Evolutionary conservation across 2,329 filamentous ascomycete species (phyloP).

Genomic region (Zarea fungicola): DNA sequence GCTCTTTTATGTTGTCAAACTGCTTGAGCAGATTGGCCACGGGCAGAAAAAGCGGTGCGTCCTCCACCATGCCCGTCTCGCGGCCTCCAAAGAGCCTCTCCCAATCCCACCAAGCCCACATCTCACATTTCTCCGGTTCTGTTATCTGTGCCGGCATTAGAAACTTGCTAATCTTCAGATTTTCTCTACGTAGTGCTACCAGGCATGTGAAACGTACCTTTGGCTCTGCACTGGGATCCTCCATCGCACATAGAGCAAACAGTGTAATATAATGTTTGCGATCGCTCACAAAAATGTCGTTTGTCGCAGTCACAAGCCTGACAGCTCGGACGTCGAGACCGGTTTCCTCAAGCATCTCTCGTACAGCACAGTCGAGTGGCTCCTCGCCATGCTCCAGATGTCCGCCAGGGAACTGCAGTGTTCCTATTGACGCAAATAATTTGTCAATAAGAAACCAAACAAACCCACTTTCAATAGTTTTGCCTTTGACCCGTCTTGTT

Average conservation of each 20-base stretch:
- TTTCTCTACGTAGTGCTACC: no score
- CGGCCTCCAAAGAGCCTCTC: conserved; percentile 33
- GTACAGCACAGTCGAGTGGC: conserved; percentile 54
- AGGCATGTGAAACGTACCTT: conserved; percentile 37
- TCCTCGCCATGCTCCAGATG: conserved; percentile 68
- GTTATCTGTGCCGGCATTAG: conserved; percentile 23
- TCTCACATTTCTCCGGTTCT: conserved; percentile 47
- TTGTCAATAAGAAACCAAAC: no score
- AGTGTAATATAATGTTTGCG: conserved; percentile 70
- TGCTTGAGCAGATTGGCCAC: conserved; percentile 26
- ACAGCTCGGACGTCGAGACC: conserved; percentile 50
- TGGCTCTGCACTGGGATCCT: conserved; percentile 43
- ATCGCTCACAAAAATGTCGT: conserved; percentile 56
- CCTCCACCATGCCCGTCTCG: conserved; percentile 15
- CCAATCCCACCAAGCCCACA: conserved; percentile 46
- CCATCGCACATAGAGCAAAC: conserved; percentile 54
- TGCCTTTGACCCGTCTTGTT: background rate
- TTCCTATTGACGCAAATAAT: conserved; percentile 35
- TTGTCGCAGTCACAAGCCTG: conserved; percentile 56
- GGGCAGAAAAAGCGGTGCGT: conserved; percentile 28
- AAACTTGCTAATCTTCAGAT: background rate
- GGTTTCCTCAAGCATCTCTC: conserved; percentile 69
- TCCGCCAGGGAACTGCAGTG: conserved; percentile 66
- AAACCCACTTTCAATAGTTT: no score
- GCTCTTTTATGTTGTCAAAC: conserved; percentile 16